Base-by-base conservation (phyloP, 164 flowering plant species). In the Berberis thunbergii region DNA sequence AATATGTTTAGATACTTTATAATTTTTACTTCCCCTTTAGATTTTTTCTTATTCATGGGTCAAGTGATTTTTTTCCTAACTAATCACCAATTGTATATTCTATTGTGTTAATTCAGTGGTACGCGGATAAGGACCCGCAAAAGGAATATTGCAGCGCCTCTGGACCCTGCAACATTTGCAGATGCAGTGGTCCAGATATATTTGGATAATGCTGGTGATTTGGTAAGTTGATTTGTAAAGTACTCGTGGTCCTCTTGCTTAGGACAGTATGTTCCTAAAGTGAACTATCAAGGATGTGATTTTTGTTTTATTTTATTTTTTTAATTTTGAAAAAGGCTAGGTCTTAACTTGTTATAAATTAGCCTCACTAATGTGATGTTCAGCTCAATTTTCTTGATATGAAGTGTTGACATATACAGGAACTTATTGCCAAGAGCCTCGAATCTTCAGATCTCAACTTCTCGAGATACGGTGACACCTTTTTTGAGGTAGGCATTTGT, bases 111-210 rank as follows among this genome's bases (percentile, higher is more conserved):
- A 65, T 73, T 6, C 80, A 94, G 97, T 81, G 99, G 99, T 63
- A 83, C 91, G 99, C 99, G 97, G 97, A 95, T 95, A 78, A 95
- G 89, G 99, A 86, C 99, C 99, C 99, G 96, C 99, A 95, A 95
- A 86, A 93, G 99, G 90, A 95, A 91, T 71, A 95, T 95, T 64
- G 92, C 96, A 60, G 97, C 96, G n/a, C 99, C 99, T 42, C 80
- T 91, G 94, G 99, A 94, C 96, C 96, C 99, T 84, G 85, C 97
- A 76, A 75, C 96, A 49, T 91, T 94, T 84, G 81, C 97, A 46
- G 99, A 94, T 94, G 99, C 96, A 89, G 99, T 94, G 93, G 96
- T 94, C 93, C 99, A 94, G 88, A 89, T 94, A 63, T 94, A 94
- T 70, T 70, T 94, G 87, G 99, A 94, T 85, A 94, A 91, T 86